A percentile compares a stretch with the other conserved stretches of the same genome.
phyloP scores from a whole-genome alignment of 1,139 yeast genomes.

The Suhomyces atakaporum region DNA sequence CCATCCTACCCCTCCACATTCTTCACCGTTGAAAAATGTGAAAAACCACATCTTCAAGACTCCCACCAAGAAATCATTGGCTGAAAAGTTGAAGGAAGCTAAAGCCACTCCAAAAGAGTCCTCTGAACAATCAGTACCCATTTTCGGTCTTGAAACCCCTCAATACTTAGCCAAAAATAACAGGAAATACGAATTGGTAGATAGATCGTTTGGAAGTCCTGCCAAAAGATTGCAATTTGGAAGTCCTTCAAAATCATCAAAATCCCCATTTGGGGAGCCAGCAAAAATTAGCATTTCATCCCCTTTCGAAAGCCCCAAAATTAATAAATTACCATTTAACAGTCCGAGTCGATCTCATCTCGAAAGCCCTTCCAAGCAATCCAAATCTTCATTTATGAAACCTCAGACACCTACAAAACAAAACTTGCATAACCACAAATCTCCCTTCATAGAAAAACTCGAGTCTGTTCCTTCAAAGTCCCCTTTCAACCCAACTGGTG shows the following conservation, averaged over 20 bases:
- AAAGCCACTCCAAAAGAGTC: conserved; percentile 11
- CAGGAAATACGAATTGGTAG: conserved; percentile 24
- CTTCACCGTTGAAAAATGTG: conserved; percentile 37
- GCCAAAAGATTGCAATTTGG: conserved; percentile 1
- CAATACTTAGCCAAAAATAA: conserved; percentile 31
- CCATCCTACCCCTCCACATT: conserved; percentile 47
- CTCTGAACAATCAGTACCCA: too few species aligned
- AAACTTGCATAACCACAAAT: too few species aligned
- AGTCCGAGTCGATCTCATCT: too few species aligned
- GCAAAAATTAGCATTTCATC: background rate
- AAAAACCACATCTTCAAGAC: conserved; percentile 29
- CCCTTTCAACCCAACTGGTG: too few species aligned
- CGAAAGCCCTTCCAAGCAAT: too few species aligned
- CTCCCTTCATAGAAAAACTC: too few species aligned
- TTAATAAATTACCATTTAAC: conserved; percentile 3
- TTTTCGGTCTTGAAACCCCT: conserved; percentile 33
- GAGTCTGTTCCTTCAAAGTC: too few species aligned
- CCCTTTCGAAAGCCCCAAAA: background rate
- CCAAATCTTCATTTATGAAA: too few species aligned
- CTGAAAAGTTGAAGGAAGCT: conserved; percentile 11
- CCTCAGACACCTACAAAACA: too few species aligned
- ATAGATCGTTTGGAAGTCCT: conserved; percentile 6
- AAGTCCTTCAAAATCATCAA: conserved; percentile 2
- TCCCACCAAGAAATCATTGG: conserved; percentile 27
- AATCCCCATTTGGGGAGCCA: background rate